Conservation (phyloP, 176 grass and related monocot genomes). For the Zizania latifolia region DNA sequence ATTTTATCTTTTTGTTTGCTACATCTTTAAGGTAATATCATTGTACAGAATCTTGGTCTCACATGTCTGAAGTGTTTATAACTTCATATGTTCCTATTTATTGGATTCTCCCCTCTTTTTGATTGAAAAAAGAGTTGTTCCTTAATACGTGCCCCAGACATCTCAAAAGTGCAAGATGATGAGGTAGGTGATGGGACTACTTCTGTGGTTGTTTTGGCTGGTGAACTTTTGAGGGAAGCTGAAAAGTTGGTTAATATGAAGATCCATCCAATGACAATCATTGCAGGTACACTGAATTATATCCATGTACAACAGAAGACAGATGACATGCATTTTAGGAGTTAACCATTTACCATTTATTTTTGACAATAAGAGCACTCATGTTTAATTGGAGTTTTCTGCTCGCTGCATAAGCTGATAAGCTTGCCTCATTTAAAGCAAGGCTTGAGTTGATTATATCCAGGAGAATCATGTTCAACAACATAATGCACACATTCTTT, state of each 20-base stretch:
- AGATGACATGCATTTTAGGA: not conserved
- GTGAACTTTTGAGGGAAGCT: constrained; percentile 83
- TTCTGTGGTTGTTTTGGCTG: constrained; percentile 94
- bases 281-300: constrained; percentile 55
- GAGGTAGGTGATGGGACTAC: constrained; percentile 97
- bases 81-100: not conserved
- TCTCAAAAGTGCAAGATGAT: constrained; percentile 98
- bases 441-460: not conserved
- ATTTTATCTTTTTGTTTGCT: not conserved
- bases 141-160: constrained; percentile 58
- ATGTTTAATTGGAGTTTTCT: not conserved
- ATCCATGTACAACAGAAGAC: not conserved
- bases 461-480: not conserved
- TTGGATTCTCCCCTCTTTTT: not conserved
- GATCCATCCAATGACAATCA: constrained; percentile 96
- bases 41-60: not conserved
- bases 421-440: not conserved
- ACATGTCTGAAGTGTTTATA: not conserved
- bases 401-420: not conserved
- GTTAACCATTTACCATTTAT: not conserved
- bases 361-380: not conserved
- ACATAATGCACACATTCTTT: not conserved
- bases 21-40: not conserved
- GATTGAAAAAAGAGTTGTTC: not conserved
- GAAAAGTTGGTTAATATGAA: constrained; percentile 87